phyloP scores from a whole-genome alignment of 345 rosid species.

The Ceriops decandra region DNA sequence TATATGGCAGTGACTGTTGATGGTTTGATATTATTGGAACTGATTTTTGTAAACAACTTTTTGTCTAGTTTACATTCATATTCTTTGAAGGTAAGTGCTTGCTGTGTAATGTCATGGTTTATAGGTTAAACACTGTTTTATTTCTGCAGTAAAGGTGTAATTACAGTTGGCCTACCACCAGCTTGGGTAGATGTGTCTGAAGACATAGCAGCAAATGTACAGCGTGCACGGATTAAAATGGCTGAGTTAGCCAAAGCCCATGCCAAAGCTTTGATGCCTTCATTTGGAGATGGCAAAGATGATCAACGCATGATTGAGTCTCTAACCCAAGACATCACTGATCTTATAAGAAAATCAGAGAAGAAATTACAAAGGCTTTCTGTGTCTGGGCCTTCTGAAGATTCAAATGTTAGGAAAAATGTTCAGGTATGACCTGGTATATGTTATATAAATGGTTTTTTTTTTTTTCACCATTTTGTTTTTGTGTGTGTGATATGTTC shows the following conservation, averaged over 20 bases:
- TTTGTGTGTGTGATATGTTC: background rate
- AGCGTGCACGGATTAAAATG: slow-evolving; percentile 67
- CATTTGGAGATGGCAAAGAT: slow-evolving; percentile 94
- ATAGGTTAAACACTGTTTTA: slow-evolving; percentile 12
- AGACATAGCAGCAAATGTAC: slow-evolving; percentile 77
- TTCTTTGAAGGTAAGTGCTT: slow-evolving; percentile 4
- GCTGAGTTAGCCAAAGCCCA: slow-evolving; percentile 80
- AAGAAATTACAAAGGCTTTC: slow-evolving; percentile 68
- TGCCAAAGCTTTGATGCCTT: slow-evolving; percentile 97
- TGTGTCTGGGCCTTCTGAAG: slow-evolving; percentile 72
- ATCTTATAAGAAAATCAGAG: slow-evolving; percentile 75
- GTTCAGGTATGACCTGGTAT: slow-evolving; percentile 59
- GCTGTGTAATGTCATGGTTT: background rate
- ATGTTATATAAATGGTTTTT: background rate
- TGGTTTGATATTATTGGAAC: slow-evolving; percentile 9
- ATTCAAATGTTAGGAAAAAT: slow-evolving; percentile 88
- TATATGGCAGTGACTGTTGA: background rate
- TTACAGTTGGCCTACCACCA: slow-evolving; percentile 83
- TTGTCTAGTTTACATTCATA: background rate
- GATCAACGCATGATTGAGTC: slow-evolving; percentile 76
- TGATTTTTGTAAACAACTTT: background rate
- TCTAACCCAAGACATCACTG: slow-evolving; percentile 78
- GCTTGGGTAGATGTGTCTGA: slow-evolving; percentile 96
- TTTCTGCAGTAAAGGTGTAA: slow-evolving; percentile 67
- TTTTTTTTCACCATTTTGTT: background rate